Evolutionary conservation across 2,329 filamentous ascomycete genomes (phyloP).

Genomic region (Pyricularia sp.): DNA sequence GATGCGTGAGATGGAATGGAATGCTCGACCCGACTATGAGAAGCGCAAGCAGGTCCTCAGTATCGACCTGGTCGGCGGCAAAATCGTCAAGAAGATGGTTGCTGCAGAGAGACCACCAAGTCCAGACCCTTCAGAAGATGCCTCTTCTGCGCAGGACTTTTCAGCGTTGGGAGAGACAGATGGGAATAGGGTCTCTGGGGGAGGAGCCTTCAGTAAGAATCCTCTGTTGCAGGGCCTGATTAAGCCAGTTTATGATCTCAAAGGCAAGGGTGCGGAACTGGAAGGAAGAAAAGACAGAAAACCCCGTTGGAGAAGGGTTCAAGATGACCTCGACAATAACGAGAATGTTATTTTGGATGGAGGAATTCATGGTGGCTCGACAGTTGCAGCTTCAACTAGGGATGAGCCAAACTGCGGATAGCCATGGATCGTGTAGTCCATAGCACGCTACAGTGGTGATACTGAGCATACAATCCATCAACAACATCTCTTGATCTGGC

Average conservation of each 20-base stretch:
- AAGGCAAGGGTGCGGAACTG: constrained; percentile 34
- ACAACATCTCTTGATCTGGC: neutral
- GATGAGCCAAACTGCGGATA: constrained; percentile 28
- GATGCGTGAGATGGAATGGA: constrained; percentile 76
- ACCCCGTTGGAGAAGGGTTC: constrained; percentile 44
- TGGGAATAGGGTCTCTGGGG: constrained; percentile 20
- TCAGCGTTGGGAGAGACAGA: constrained; percentile 18
- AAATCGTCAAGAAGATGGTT: constrained; percentile 60
- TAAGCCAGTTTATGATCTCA: constrained; percentile 44
- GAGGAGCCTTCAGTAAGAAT: constrained; percentile 55
- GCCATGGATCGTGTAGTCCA: neutral
- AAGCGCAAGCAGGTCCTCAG: constrained; percentile 75
- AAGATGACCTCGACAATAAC: constrained; percentile 46
- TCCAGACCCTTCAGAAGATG: constrained; percentile 30
- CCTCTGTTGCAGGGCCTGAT: constrained; percentile 54
- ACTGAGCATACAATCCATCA: neutral
- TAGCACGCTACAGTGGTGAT: neutral
- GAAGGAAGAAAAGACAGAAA: constrained; percentile 29
- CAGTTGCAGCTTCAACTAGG: constrained; percentile 15
- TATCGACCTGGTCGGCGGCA: constrained; percentile 68
- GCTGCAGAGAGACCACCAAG: constrained; percentile 44
- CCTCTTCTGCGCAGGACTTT: constrained; percentile 7
- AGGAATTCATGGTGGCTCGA: constrained; percentile 26
- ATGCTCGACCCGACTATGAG: constrained; percentile 73
- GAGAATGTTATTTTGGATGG: constrained; percentile 46